Base-by-base conservation (phyloP, 495 filamentous ascomycete species). In the Trichoderma erinaceum region DNA sequence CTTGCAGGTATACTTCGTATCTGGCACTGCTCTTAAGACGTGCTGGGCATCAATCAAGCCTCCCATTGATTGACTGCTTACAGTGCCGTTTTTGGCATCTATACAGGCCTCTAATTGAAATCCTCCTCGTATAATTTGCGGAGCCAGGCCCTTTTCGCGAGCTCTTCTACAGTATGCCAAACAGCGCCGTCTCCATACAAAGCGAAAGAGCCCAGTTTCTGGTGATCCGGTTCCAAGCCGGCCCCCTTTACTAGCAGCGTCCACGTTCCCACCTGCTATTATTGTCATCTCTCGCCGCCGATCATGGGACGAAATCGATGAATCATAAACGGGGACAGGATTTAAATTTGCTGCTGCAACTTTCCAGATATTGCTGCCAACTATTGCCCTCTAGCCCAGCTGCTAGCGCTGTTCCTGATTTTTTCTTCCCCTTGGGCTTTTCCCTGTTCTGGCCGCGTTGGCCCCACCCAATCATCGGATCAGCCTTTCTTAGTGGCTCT, bases 291-390 rank as follows among this genome's bases (percentile, higher is more conserved):
- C 50, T 56, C n/a, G 50, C 50, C n/a, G 50, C 50, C 21, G 25
- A 61, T 61, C 56, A n/a, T 12, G 56, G 56, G 44, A n/a, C 44
- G 44, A 48, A n/a, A 48, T n/a, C 25, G 56, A 61, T 61, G 56
- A 61, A 61, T 61, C 56, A 61, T 32, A 25, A 32, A 27, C 11
- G 18, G 18, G 56, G 27, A 11, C 11, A 3, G 23, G 52, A 13
- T 16, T 48, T n/a, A 32, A 32, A 61, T 52, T 52, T 29, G 11
- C 23, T 61, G 56, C 56, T 56, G 18, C 50, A n/a, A n/a, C 43
- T 16, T 16, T 46, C 43, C 13, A 15, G 43, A 46, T 46, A 46
- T 46, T 46, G 43, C 43, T 52, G 56, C 56, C 56, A 61, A 61
- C 56, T 61, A 32, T 61, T 61, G 56, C 56, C n/a, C 56, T 29